Evolutionary conservation across 768 basidiomycete genomes (phyloP), one percentile per base, ranked within the genome.

Genomic region (Porpolomopsis calyptriformis): DNA sequence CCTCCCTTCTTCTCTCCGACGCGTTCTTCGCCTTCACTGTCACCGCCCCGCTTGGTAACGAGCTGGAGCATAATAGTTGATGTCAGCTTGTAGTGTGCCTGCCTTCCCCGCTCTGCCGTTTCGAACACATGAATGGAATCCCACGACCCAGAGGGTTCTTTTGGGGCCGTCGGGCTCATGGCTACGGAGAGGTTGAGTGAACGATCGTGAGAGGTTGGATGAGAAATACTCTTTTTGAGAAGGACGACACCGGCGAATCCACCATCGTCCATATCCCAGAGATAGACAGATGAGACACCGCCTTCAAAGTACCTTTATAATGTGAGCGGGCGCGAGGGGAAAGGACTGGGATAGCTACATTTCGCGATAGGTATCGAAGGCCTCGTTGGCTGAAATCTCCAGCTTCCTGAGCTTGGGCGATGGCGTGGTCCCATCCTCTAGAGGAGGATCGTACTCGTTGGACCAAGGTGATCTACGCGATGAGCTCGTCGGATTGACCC

Each of bases 121-220:
- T 99, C 96, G 54, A 99, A 97, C 43, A 98, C 94, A 59, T 99
- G 96, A 50, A 99, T 90, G 1, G 92, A 94, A 60, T 99, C 93
- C 96, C 96, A 99, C 45, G 89, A 83, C 19, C 91, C 90, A 0
- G 84, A 77, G 4, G 85, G 80, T 50, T 82, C 83, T 46, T 70
- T 68, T 9, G 67, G 57, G 5, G 71, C 64, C 9, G 69, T 61
- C 2, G 80, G 77, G 20, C 65, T 73, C 71, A 88, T 75, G 4
- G 71, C 85, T 88, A 27, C 39, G 8, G 18, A 33, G n/a, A 36
- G 20, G 25, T 7, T 37, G 8, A 9, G 37, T 29, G 14, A 29
- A 31, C 3, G 11, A 18, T 27, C 16, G 25, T 8, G 20, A 40
- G 20, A 2, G 43, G n/a, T 39, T 22, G 38, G 31, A 43, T 22